Evolutionary conservation across 495 filamentous ascomycete species (phyloP).

Genomic region (Talaromyces thailandensis): DNA sequence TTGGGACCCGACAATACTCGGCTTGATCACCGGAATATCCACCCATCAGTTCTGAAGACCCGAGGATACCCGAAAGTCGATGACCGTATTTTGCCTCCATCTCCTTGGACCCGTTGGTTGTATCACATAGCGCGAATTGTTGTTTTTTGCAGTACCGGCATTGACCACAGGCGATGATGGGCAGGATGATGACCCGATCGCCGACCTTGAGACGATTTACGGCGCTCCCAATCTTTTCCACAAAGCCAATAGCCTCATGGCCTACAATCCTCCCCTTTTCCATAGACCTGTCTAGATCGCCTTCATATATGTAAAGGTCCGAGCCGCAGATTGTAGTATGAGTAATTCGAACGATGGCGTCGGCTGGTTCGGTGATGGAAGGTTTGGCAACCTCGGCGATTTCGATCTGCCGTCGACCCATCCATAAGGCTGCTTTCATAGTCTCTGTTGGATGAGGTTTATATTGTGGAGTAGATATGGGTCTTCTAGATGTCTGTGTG

Average conservation of each 20-base stretch:
- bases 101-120: constrained; percentile 54
- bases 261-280: constrained; percentile 60
- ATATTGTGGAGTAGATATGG: constrained; percentile 10
- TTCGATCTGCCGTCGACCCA: constrained; percentile 16
- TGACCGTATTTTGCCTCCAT: constrained; percentile 49
- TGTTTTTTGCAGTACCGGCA: constrained; percentile 20
- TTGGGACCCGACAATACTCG: constrained; percentile 30
- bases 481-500: neutral
- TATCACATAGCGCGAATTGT: constrained; percentile 59
- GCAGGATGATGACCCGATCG: constrained; percentile 27
- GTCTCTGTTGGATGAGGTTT: constrained; percentile 17
- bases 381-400: constrained; percentile 20
- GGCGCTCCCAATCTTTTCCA: constrained; percentile 21
- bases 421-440: constrained; percentile 22
- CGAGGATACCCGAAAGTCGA: constrained; percentile 18
- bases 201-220: constrained; percentile 20
- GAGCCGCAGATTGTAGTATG: constrained; percentile 25
- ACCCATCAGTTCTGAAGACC: constrained; percentile 45
- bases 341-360: constrained; percentile 28
- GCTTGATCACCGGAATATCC: constrained; percentile 59
- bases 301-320: constrained; percentile 21
- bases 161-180: constrained; percentile 59
- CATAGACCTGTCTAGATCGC: constrained; percentile 16
- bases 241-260: constrained; percentile 31
- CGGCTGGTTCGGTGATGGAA: constrained; percentile 20